phyloP scores from a whole-genome alignment of 192 early-diverging fungal species.

The Coemansia sp. region DNA sequence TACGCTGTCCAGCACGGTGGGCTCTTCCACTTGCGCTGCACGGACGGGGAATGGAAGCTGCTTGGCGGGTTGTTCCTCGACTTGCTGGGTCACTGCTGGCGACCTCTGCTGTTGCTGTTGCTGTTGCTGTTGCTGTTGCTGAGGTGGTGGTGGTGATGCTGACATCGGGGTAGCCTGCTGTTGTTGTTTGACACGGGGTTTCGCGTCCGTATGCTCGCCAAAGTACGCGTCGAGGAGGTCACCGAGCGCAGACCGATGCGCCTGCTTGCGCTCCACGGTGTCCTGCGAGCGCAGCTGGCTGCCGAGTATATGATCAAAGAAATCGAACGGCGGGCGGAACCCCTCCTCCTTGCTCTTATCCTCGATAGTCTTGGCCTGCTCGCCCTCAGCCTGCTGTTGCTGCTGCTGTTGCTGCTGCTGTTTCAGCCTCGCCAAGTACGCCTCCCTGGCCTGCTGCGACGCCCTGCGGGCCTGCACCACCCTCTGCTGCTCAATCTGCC shows the following conservation, averaged over 20 bases:
- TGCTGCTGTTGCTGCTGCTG: too few species aligned
- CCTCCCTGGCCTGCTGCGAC: constrained; percentile 11
- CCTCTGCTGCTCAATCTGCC: constrained; percentile 28
- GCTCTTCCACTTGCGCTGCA: constrained; percentile 9
- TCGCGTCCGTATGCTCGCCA: neutral
- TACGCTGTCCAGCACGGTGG: constrained; percentile 30
- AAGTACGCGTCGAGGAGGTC: constrained; percentile 39
- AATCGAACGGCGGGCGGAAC: constrained; percentile 41
- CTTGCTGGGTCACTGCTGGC: too few species aligned
- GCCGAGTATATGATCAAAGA: constrained; percentile 38
- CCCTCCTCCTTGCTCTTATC: neutral
- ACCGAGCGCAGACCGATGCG: constrained; percentile 21
- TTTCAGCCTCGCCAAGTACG: constrained; percentile 21
- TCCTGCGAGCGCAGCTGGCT: constrained; percentile 37
- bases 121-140: neutral
- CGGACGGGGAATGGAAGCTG: too few species aligned
- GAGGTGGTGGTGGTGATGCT: too few species aligned
- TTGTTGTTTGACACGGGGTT: too few species aligned
- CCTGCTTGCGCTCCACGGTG: constrained; percentile 28
- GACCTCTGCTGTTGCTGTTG: neutral
- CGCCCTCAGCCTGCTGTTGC: too few species aligned
- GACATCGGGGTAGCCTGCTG: too few species aligned
- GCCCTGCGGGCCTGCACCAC: constrained; percentile 11
- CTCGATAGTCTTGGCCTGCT: neutral
- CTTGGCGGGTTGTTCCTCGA: too few species aligned